These are phyloP conservation scores for Coleophoma cylindrospora DNA, from an alignment of 2,329 filamentous ascomycete genomes.

Conservation along the genomic window DNA sequence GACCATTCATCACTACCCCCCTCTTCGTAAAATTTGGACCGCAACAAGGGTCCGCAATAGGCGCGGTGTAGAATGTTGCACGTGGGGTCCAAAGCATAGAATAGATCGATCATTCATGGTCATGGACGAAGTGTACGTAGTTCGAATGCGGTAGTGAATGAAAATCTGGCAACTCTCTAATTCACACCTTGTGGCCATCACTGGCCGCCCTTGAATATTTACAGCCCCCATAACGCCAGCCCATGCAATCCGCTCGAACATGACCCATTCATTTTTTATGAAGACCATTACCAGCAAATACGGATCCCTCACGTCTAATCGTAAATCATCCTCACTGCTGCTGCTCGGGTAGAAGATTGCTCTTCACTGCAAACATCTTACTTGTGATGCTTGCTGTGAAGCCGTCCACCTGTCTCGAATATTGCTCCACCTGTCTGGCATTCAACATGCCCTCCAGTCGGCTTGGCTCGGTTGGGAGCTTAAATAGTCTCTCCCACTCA, in stretches of 20 bases:
- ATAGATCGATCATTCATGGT: no score
- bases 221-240: constrained; percentile 18
- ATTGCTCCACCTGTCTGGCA: constrained; percentile 94
- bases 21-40: no score
- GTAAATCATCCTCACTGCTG: constrained; percentile 5
- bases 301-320: neutral
- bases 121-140: no score
- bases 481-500: constrained; percentile 97
- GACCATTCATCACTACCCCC: no score
- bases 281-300: neutral
- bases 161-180: no score
- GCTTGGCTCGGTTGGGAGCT: constrained; percentile 92
- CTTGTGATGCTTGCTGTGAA: constrained; percentile 87
- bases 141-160: no score
- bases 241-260: constrained; percentile 14
- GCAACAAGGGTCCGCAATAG: no score
- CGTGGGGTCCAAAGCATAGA: no score
- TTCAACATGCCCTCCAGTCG: constrained; percentile 91
- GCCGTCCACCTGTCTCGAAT: constrained; percentile 92
- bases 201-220: constrained; percentile 2
- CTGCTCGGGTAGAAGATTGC: constrained; percentile 51
- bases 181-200: neutral
- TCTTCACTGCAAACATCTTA: constrained; percentile 97
- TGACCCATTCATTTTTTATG: neutral
- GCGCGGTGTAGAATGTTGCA: no score